Base-by-base conservation (phyloP, 2,329 filamentous ascomycete species). In the Pseudogymnoascus sp. region DNA sequence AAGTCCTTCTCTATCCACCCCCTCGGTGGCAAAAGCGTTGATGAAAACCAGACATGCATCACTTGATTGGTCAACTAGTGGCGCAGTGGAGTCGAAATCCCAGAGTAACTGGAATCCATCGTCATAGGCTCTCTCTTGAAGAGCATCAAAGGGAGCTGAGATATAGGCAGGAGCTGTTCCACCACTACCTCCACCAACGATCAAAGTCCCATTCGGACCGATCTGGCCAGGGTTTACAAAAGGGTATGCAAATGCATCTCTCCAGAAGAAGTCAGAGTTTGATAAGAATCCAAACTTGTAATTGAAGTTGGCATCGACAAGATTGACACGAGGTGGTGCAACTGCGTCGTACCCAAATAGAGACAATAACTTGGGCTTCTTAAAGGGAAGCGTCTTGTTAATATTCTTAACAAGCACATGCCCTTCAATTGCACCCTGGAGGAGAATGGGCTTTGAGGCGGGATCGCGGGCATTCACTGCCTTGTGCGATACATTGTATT, bases 1-100 rank as follows among this genome's bases (percentile, higher is more conserved):
- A 42, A 90, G 77, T 7, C 79, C 80, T 0, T 83, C 77, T 56
- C 85, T 80, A 64, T 90, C 81, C 66, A 82, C 88, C 1, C 88
- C 89, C 74, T 96, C 91, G 1, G 88, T 86, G 0, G 88, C 84
- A 73, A 88, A 90, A 7, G 80, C 82, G 70, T 89, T 89, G 67
- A 84, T 82, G 67, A 88, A 83, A 0, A 88, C 83, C 1, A 88
- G 74, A 66, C 91, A 95, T 6, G 90, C 80, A 68, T 92, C 82
- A 1, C 81, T 79, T 3, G 67, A 73, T 1, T 76, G 71, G 59
- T 81, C 76, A 7, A 88, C 80, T 13, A 72, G 53, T 0, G 86
- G 84, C 1, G 77, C 72, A 1, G 72, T 70, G 1, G 74, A 79
- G 15, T 72, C 71, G 65, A 87, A 83, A 70, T 89, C 86, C 79